These are phyloP conservation scores for Quercus parvula DNA, from an alignment of 306 rosid genomes.

Conservation along the genomic window DNA sequence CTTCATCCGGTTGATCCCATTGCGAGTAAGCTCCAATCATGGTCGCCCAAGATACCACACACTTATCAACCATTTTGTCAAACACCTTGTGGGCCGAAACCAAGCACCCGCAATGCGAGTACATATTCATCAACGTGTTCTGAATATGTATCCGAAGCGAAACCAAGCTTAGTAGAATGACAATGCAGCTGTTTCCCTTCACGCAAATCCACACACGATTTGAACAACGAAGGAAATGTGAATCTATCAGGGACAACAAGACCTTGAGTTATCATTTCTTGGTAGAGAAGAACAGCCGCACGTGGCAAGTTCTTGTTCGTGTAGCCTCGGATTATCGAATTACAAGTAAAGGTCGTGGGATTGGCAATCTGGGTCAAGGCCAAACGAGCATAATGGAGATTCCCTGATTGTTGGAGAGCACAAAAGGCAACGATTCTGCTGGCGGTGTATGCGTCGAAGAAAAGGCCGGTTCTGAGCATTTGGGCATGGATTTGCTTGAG, in stretches of 20 bases:
- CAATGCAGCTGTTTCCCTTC: constrained; percentile 25
- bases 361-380: constrained; percentile 19
- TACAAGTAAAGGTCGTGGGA: constrained; percentile 20
- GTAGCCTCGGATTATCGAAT: constrained; percentile 20
- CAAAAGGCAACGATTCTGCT: constrained; percentile 22
- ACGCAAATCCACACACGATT: constrained; percentile 13
- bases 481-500: constrained; percentile 16
- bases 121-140: constrained; percentile 25
- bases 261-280: constrained; percentile 4
- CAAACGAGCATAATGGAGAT: constrained; percentile 4
- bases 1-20: constrained; percentile 15
- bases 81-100: constrained; percentile 5
- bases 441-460: constrained; percentile 8
- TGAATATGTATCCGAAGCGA: constrained; percentile 23
- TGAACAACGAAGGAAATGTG: constrained; percentile 25
- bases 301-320: not conserved
- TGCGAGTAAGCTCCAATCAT: constrained; percentile 23
- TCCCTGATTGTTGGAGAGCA: constrained; percentile 7
- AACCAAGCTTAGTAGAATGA: constrained; percentile 23
- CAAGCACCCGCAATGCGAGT: constrained; percentile 19
- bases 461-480: constrained; percentile 19
- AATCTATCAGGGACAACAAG: constrained; percentile 17
- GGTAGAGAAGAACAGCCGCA: constrained; percentile 14
- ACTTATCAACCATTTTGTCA: constrained; percentile 18
- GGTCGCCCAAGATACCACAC: constrained; percentile 33